Conservation (phyloP, 1,284 basidiomycete species). For the Tilletiopsis washingtonensis region DNA sequence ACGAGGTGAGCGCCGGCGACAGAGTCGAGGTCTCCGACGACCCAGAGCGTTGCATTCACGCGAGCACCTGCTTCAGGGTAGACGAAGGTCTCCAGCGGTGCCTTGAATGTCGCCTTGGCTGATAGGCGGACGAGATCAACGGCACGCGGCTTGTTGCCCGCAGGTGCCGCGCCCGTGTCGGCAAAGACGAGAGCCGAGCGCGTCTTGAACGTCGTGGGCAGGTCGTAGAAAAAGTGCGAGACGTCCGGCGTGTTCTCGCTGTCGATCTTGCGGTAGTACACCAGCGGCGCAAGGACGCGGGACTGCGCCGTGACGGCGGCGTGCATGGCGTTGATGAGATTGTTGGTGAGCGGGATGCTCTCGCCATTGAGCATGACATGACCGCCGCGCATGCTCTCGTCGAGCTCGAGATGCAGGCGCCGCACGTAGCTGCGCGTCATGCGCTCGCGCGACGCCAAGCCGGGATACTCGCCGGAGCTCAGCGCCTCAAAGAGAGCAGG, state of each 20-base stretch:
- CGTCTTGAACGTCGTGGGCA: constrained; percentile 62
- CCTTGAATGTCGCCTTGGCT: not conserved
- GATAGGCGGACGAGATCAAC: constrained; percentile 23
- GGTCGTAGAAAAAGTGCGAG: constrained; percentile 77
- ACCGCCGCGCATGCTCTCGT: constrained; percentile 17
- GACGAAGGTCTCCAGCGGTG: constrained; percentile 52
- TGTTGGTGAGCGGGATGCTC: constrained; percentile 60
- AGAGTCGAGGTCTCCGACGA: constrained; percentile 73
- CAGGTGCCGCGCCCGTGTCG: not conserved
- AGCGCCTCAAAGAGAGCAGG: no score
- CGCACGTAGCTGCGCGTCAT: constrained; percentile 15
- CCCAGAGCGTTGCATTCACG: constrained; percentile 54
- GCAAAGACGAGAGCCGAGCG: constrained; percentile 63
- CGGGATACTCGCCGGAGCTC: not conserved
- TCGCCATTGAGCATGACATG: constrained; percentile 79
- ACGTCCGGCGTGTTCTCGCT: constrained; percentile 59
- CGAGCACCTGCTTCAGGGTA: constrained; percentile 55
- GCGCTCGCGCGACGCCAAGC: constrained; percentile 7
- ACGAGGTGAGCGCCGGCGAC: constrained; percentile 56
- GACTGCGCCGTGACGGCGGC: constrained; percentile 22
- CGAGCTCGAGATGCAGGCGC: constrained; percentile 16
- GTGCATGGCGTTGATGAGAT: constrained; percentile 43
- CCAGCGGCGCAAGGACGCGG: constrained; percentile 49
- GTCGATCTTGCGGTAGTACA: constrained; percentile 60
- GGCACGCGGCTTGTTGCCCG: not conserved